These are phyloP conservation scores for Sicyos baderoa DNA, from an alignment of 306 rosid species.

Conservation along the genomic window DNA sequence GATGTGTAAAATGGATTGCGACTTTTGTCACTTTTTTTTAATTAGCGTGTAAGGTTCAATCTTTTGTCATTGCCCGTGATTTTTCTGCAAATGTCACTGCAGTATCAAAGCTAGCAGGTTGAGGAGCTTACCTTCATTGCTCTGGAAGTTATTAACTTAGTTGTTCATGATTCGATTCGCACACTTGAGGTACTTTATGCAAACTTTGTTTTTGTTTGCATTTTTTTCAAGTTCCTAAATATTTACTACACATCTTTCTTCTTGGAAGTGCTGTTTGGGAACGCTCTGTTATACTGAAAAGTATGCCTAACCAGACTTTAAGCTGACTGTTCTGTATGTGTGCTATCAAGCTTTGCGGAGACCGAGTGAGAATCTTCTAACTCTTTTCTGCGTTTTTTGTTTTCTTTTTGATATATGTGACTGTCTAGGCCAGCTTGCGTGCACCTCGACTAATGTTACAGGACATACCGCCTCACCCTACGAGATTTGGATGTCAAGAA, in stretches of 20 bases:
- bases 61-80: slow-evolving; percentile 32
- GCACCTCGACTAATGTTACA: too few relatives aligned
- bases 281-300: not conserved
- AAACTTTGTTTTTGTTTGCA: slow-evolving; percentile 39
- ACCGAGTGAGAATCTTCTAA: slow-evolving; percentile 6
- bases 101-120: slow-evolving; percentile 95
- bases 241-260: slow-evolving; percentile 3
- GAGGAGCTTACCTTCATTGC: slow-evolving; percentile 68
- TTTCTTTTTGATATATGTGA: too few relatives aligned
- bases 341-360: not conserved
- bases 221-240: slow-evolving; percentile 11
- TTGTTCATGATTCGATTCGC: slow-evolving; percentile 49
- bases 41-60: slow-evolving; percentile 35
- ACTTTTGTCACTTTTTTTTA: slow-evolving; percentile 23
- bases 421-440: too few relatives aligned
- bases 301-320: not conserved
- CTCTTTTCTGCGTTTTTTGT: too few relatives aligned
- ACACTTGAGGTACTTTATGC: slow-evolving; percentile 68
- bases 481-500: too few relatives aligned
- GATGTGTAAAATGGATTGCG: slow-evolving; percentile 22
- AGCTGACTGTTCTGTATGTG: slow-evolving; percentile 1
- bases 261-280: slow-evolving; percentile 14
- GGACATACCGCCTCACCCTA: too few relatives aligned
- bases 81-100: slow-evolving; percentile 87
- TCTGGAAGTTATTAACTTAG: slow-evolving; percentile 56